Percentiles rank a stretch among this genome's conserved stretches.
Conservation (phyloP, 106 monocot species). For the Apostasia ramifera region DNA sequence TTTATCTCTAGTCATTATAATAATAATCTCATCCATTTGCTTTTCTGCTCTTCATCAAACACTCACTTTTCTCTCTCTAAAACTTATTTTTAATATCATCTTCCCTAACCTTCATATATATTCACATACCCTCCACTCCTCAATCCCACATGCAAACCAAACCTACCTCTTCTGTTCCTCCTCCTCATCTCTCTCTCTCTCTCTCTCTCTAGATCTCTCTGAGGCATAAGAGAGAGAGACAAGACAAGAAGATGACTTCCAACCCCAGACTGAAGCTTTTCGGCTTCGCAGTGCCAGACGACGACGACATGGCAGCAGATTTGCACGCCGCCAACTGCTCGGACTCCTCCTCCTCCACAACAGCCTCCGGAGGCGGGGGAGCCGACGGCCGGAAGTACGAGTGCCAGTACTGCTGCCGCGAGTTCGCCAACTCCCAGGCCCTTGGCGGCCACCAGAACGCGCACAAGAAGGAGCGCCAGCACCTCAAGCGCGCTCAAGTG, state of each 20-base stretch:
- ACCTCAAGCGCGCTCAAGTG: constrained; percentile 33
- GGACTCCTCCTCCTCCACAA: constrained; percentile 1
- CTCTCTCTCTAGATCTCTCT: not conserved
- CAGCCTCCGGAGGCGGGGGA: not conserved
- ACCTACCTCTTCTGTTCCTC: too few relatives aligned
- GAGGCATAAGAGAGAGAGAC: too few relatives aligned
- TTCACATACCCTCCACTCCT: too few relatives aligned
- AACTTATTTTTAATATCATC: not conserved
- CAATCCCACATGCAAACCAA: constrained; percentile 1
- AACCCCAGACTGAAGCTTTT: constrained; percentile 24
- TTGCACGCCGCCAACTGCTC: not conserved
- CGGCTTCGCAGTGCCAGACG: constrained; percentile 28
- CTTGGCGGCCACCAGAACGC: constrained; percentile 37
- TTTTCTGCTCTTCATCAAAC: too few relatives aligned
- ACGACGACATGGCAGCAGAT: not conserved
- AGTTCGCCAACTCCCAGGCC: constrained; percentile 31
- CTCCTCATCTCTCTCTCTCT: not conserved
- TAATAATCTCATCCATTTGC: too few relatives aligned
- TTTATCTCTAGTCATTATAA: too few relatives aligned
- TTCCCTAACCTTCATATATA: not conserved
- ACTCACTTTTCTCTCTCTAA: too few relatives aligned
- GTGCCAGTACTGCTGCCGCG: constrained; percentile 56
- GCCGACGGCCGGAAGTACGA: constrained; percentile 26
- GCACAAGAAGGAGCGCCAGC: constrained; percentile 31
- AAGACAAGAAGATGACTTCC: too few relatives aligned